phyloP scores from a whole-genome alignment of 225 moss, liverwort and hornwort species.

The Ulota crispa region DNA sequence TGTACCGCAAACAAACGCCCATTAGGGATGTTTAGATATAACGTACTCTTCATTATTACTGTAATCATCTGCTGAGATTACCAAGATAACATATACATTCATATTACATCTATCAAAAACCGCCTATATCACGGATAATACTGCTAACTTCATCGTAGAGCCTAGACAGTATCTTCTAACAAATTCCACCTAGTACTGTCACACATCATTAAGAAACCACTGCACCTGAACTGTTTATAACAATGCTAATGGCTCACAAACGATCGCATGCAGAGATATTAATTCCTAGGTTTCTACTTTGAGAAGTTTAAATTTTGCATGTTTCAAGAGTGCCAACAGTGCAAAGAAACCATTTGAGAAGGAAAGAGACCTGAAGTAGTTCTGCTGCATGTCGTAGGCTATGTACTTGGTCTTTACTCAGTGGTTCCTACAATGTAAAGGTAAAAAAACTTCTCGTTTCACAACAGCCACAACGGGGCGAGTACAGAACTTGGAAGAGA shows the following conservation, averaged over 20 bases:
- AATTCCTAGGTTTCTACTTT: conserved; percentile 13
- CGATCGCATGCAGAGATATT: conserved; percentile 12
- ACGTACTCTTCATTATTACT: conserved; percentile 12
- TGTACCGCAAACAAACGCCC: conserved; percentile 27
- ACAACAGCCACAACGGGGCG: conserved; percentile 9
- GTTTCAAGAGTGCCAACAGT: conserved; percentile 16
- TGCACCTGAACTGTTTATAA: background rate
- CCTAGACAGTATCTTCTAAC: background rate
- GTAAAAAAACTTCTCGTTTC: background rate
- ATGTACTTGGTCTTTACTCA: conserved; percentile 87
- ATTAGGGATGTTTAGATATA: conserved; percentile 1
- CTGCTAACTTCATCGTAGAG: background rate
- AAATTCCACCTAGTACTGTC: background rate
- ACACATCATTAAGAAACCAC: background rate
- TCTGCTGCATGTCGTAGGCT: conserved; percentile 81
- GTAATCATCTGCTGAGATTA: conserved; percentile 5
- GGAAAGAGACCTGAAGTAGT: conserved; percentile 71
- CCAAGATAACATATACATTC: conserved; percentile 8
- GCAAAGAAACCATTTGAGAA: conserved; percentile 12
- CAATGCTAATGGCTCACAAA: conserved; percentile 1
- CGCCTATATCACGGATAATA: background rate
- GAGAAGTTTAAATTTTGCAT: background rate
- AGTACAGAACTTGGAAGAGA: conserved; percentile 1
- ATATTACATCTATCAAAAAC: conserved; percentile 13
- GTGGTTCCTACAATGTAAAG: conserved; percentile 63